A percentile compares a stretch with the other conserved stretches of the same genome.
Evolutionary conservation across 139 green algal genomes (phyloP).

Genomic region (Trebouxia sp.): DNA sequence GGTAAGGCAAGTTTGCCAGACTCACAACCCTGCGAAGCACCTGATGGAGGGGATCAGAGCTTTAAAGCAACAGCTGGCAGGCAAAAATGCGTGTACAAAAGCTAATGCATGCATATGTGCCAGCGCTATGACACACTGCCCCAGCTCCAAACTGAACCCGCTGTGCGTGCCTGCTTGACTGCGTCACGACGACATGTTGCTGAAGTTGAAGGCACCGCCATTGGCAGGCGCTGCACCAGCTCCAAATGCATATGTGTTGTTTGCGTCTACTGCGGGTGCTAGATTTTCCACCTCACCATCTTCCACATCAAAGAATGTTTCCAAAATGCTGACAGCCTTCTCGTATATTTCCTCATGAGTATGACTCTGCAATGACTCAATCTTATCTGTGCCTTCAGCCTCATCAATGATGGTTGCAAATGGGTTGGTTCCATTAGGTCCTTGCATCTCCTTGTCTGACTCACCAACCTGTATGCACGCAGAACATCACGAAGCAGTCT

Average conservation of each 20-base stretch:
- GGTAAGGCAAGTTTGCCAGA: slow-evolving; percentile 22
- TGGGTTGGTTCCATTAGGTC: slow-evolving; percentile 69
- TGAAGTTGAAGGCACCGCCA: slow-evolving; percentile 14
- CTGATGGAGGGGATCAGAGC: no score
- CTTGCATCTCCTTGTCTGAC: slow-evolving; percentile 66
- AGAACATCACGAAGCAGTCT: no score
- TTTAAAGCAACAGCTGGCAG: no score
- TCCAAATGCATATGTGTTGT: slow-evolving; percentile 16
- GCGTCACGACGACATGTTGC: slow-evolving; percentile 16
- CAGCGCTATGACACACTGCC: no score
- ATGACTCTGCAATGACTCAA: slow-evolving; percentile 97
- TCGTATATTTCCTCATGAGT: slow-evolving; percentile 98
- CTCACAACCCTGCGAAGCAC: neutral
- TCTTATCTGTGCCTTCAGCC: slow-evolving; percentile 97
- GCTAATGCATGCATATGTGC: no score
- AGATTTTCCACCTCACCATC: slow-evolving; percentile 97
- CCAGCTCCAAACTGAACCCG: no score
- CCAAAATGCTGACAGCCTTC: slow-evolving; percentile 94
- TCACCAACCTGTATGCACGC: slow-evolving; percentile 56
- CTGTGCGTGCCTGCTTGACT: no score
- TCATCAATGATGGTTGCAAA: slow-evolving; percentile 93
- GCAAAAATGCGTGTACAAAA: no score
- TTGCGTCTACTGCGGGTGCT: slow-evolving; percentile 59
- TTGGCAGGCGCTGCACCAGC: neutral
- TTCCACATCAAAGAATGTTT: slow-evolving; percentile 95